phyloP scores from a whole-genome alignment of 202 grass and related monocot species.

The Zoysia matrella region DNA sequence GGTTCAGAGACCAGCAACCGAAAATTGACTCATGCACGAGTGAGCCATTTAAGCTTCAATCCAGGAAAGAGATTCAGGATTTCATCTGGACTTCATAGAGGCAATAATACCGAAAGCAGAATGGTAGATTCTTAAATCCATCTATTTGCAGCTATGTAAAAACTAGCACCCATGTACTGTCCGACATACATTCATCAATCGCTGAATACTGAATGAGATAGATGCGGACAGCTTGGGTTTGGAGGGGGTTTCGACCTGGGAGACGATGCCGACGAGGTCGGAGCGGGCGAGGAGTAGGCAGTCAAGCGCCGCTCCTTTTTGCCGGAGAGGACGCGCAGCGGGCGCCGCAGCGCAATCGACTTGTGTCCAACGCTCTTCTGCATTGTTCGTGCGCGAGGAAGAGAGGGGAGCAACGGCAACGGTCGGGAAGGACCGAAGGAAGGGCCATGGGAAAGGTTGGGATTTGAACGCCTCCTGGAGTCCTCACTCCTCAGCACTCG shows the following conservation, averaged over 20 bases:
- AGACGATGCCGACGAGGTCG: constrained; percentile 55
- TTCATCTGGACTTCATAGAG: background rate
- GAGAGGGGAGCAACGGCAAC: constrained; percentile 29
- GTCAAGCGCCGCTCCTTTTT: constrained; percentile 49
- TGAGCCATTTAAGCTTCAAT: background rate
- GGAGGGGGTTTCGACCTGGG: constrained; percentile 53
- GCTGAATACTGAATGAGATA: background rate
- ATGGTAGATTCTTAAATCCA: background rate
- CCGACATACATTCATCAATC: background rate
- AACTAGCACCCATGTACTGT: background rate
- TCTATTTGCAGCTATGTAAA: background rate
- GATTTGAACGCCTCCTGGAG: constrained; percentile 29
- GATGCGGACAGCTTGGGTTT: background rate
- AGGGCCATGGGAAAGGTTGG: background rate
- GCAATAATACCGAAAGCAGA: background rate
- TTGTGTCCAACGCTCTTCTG: constrained; percentile 54
- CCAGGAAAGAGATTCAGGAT: background rate
- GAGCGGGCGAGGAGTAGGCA: constrained; percentile 66
- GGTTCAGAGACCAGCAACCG: background rate
- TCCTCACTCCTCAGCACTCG: background rate
- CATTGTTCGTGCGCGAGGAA: constrained; percentile 9
- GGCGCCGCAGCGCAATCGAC: constrained; percentile 54
- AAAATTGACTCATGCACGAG: background rate
- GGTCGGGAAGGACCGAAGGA: constrained; percentile 39
- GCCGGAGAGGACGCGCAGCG: constrained; percentile 48